phyloP scores from a whole-genome alignment of 208 protist species.

The Novymonas esmeraldas region DNA sequence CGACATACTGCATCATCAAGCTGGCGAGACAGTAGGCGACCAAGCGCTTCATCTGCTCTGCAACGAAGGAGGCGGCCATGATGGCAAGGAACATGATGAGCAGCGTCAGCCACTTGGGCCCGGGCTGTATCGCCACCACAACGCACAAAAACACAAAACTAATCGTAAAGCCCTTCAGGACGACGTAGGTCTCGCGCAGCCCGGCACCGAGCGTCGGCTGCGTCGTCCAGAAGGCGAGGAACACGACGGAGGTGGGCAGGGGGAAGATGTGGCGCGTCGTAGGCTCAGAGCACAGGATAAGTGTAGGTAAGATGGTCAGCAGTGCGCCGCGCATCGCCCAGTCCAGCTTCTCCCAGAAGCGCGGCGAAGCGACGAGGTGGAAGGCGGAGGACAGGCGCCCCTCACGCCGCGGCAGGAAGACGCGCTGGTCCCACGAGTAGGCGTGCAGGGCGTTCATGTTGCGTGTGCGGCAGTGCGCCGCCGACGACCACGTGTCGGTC shows the following conservation, averaged over 20 bases:
- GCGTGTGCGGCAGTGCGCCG: conserved; percentile 44
- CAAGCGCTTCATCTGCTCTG: conserved; percentile 75
- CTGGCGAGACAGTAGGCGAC: conserved; percentile 67
- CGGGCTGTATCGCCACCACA: conserved; percentile 63
- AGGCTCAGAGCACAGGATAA: conserved; percentile 79
- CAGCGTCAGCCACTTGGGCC: conserved; percentile 63
- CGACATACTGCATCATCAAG: conserved; percentile 77
- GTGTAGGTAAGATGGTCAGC: conserved; percentile 76
- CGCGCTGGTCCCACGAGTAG: conserved; percentile 81
- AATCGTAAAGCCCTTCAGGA: conserved; percentile 76
- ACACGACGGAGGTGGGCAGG: conserved; percentile 63
- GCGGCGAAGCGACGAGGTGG: conserved; percentile 67
- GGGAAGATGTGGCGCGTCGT: conserved; percentile 71
- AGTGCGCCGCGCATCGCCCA: conserved; percentile 79
- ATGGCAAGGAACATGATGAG: conserved; percentile 69
- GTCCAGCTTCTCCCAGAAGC: conserved; percentile 87
- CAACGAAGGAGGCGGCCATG: conserved; percentile 64
- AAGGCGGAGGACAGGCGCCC: conserved; percentile 55
- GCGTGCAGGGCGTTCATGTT: conserved; percentile 74
- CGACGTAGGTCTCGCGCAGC: conserved; percentile 66
- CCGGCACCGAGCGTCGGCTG: conserved; percentile 84
- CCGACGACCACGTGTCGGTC: not conserved
- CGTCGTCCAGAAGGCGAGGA: conserved; percentile 86
- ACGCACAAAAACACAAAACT: conserved; percentile 58
- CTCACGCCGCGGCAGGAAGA: conserved; percentile 54